Base-by-base conservation (phyloP, 306 rosid genomes). In the Corylus avellana region DNA sequence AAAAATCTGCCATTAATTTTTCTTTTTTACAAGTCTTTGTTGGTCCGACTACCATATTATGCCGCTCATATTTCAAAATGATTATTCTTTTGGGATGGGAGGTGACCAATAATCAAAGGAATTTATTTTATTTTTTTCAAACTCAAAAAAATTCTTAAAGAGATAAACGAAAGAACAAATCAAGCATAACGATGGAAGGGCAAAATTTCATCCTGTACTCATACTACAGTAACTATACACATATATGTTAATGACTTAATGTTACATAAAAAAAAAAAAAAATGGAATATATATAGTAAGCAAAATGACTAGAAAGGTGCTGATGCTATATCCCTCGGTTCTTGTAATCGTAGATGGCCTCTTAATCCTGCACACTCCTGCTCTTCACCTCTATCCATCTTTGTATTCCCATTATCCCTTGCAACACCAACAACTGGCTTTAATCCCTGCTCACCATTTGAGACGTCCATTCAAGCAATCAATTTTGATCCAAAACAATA, bases 231-330 rank as follows among this genome's bases (percentile, higher is more conserved):
- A 22, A 22, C 25, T 57, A 20, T 57, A 8, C 18, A n/a, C 4
- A 8, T 27, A 9, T 22, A 39, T 39, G 25, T 22, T 22, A 22
- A 22, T 22, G 25, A 22, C 25, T 22, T 22, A 22, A 4, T 39
- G 0, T 39, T 39, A 39, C 6, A 39, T 39, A 39, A 35, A 35
- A 3, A 37, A 3, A 39, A 35, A 35, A 3, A 39, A 4, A 39
- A 39, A 32, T n/a, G 35, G 18, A 58, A 10, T 20, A 20, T 22
- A 22, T 0, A 22, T 10, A 58, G 16, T 20, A 2, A 11, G 29
- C 66, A 4, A n/a, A 46, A 42, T 1, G 14, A 18, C 68, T 79
- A 92, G 79, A 92, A 90, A 39, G 97, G 97, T 44, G 97, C 97
- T 14, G 97, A 70, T 29, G 78, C 90, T 29, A 86, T 82, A 62